A percentile compares a stretch with the other conserved stretches of the same genome.
Evolutionary conservation across 1,139 yeast genomes (phyloP).

Genomic region (Saccharomycopsis hybrid): DNA sequence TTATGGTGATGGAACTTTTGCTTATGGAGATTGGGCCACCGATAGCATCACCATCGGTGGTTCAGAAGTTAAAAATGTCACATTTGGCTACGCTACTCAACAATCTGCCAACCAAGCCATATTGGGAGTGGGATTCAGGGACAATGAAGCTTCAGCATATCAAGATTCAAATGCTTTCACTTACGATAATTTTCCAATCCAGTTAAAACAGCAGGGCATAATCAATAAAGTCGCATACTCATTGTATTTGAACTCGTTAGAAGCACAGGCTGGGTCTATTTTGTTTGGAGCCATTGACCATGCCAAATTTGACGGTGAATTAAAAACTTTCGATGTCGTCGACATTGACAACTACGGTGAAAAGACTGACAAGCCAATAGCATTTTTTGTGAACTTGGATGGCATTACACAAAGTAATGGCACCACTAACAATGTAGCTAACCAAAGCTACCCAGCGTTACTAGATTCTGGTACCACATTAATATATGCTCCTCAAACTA

Average conservation of each 20-base stretch:
- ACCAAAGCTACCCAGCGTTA: constrained; percentile 30
- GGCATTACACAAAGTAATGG: constrained; percentile 11
- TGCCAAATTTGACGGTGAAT: constrained; percentile 43
- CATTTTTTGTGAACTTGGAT: constrained; percentile 19
- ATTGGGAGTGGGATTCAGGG: constrained; percentile 20
- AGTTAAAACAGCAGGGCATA: constrained; percentile 39
- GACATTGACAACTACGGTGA: constrained; percentile 25
- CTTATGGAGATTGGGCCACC: constrained; percentile 21
- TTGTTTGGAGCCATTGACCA: constrained; percentile 56
- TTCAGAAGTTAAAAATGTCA: constrained; percentile 14
- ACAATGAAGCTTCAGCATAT: constrained; percentile 25
- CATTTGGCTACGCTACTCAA: constrained; percentile 21
- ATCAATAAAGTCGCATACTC: constrained; percentile 45
- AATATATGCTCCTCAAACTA: constrained; percentile 41
- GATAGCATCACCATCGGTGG: constrained; percentile 19
- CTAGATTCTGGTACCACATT: constrained; percentile 68
- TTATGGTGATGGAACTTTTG: constrained; percentile 21
- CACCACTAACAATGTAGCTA: constrained; percentile 1
- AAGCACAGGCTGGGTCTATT: constrained; percentile 39
- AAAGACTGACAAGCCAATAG: constrained; percentile 8
- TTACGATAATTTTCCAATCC: constrained; percentile 40
- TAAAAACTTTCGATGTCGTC: constrained; percentile 26
- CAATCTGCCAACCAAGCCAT: constrained; percentile 17
- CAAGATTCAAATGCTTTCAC: constrained; percentile 27
- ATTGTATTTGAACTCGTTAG: constrained; percentile 41